Percentiles rank a stretch among this genome's conserved stretches.
Conservation (phyloP, 176 grass and related monocot species). For the Eremochloa ophiuroides region DNA sequence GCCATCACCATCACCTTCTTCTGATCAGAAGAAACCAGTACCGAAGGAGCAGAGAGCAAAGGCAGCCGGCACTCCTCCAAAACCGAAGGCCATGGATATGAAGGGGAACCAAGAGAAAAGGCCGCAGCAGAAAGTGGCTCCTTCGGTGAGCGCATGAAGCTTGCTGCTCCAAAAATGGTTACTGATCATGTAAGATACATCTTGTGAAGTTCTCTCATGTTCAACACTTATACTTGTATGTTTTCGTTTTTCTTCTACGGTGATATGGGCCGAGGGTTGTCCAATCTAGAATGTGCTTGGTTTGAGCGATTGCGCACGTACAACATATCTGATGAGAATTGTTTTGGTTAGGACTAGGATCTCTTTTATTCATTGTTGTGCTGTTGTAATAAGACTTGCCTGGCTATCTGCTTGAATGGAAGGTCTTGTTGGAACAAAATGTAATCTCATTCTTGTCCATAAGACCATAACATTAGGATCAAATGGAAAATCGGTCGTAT, state of each 20-base stretch:
- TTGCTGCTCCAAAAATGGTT: not conserved
- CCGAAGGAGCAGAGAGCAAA: slow-evolving; percentile 47
- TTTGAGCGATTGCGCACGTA: slow-evolving; percentile 26
- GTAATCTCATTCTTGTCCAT: not conserved
- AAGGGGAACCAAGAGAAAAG: slow-evolving; percentile 44
- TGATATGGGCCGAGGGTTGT: slow-evolving; percentile 6
- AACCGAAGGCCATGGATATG: slow-evolving; percentile 43
- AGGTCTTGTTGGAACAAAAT: slow-evolving; percentile 29
- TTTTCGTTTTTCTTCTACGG: not conserved
- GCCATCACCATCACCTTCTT: not conserved
- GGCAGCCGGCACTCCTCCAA: slow-evolving; percentile 21
- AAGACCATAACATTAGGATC: not conserved
- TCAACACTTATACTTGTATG: not conserved
- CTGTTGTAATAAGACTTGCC: slow-evolving; percentile 46
- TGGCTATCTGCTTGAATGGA: slow-evolving; percentile 21
- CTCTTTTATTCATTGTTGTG: slow-evolving; percentile 32
- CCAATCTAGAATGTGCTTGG: slow-evolving; percentile 42
- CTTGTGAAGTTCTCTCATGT: slow-evolving; percentile 26
- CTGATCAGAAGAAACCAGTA: slow-evolving; percentile 9
- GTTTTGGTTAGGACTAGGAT: slow-evolving; percentile 45
- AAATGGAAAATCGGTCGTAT: not conserved
- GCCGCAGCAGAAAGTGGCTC: not conserved
- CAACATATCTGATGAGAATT: slow-evolving; percentile 36
- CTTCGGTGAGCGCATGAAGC: slow-evolving; percentile 28
- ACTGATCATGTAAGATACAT: slow-evolving; percentile 32